Evolutionary conservation across 2,329 filamentous ascomycete species (phyloP).

Genomic region (Aspergillus eucalypticola): DNA sequence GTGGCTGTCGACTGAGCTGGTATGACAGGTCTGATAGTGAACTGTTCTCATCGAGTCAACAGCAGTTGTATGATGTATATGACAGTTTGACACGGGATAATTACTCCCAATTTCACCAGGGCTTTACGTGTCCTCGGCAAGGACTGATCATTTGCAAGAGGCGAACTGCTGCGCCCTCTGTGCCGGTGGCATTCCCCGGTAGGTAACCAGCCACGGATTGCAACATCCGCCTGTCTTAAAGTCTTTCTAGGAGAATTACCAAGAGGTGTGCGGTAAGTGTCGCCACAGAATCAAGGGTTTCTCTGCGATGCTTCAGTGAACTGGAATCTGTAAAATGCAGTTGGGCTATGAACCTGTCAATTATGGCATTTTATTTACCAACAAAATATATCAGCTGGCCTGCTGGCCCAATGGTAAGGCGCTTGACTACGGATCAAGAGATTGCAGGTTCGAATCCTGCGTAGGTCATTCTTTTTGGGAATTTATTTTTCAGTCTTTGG

Average conservation of each 20-base stretch:
- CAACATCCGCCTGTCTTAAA: not conserved
- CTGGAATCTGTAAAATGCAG: too few relatives aligned
- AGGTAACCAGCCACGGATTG: not conserved
- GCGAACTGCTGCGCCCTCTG: not conserved
- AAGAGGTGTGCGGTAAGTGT: not conserved
- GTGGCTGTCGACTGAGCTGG: not conserved
- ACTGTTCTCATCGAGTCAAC: too few relatives aligned
- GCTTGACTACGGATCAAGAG: slow-evolving; percentile 55
- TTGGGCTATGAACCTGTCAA: rapidly evolving
- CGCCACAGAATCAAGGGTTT: not conserved
- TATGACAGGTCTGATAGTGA: too few relatives aligned
- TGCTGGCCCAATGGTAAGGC: slow-evolving; percentile 51
- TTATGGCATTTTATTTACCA: not conserved
- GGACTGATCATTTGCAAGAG: not conserved
- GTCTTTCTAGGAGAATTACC: not conserved
- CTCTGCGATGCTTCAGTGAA: not conserved
- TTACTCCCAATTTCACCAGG: not conserved
- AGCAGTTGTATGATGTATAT: too few relatives aligned
- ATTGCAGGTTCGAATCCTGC: slow-evolving; percentile 50
- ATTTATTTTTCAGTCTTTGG: not conserved
- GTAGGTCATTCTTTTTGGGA: slow-evolving; percentile 14
- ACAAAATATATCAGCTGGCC: not conserved
- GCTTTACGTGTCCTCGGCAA: not conserved
- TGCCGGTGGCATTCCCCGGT: not conserved
- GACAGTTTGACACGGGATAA: too few relatives aligned